A percentile compares a stretch with the other conserved stretches of the same genome.
phyloP scores from a whole-genome alignment of 2,329 filamentous ascomycete genomes.

The Cercospora brassicicola region DNA sequence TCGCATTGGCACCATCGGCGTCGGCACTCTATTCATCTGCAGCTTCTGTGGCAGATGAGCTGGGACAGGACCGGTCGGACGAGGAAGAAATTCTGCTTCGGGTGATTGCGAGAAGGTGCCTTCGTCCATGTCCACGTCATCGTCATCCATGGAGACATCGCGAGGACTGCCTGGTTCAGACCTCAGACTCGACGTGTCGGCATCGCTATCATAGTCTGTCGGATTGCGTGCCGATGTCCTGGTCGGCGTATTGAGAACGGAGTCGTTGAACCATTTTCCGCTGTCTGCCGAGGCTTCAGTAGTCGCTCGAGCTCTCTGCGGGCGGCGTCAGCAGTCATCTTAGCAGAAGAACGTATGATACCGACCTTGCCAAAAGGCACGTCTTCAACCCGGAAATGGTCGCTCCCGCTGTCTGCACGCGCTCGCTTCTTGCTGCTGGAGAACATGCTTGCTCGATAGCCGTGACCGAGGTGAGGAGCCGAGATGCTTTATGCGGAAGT shows the following conservation, averaged over 20 bases:
- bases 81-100: slow-evolving; percentile 19
- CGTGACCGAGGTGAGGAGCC: slow-evolving; percentile 8
- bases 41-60: slow-evolving; percentile 29
- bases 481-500: slow-evolving; percentile 11
- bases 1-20: slow-evolving; percentile 30
- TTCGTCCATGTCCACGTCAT: slow-evolving; percentile 31
- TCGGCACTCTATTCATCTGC: slow-evolving; percentile 31
- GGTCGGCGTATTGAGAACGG: slow-evolving; percentile 34
- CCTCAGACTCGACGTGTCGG: slow-evolving; percentile 36
- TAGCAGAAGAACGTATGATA: neutral
- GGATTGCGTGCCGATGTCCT: slow-evolving; percentile 13
- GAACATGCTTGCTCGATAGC: slow-evolving; percentile 9
- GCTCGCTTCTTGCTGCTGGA: slow-evolving; percentile 24
- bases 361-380: slow-evolving; percentile 25
- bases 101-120: slow-evolving; percentile 29
- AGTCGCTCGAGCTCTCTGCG: slow-evolving; percentile 26
- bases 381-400: slow-evolving; percentile 10
- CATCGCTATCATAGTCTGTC: slow-evolving; percentile 37
- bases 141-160: slow-evolving; percentile 31
- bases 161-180: slow-evolving; percentile 38
- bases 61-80: slow-evolving; percentile 4
- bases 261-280: slow-evolving; percentile 30
- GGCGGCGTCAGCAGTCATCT: slow-evolving; percentile 11
- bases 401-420: slow-evolving; percentile 19
- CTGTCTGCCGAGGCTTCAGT: slow-evolving; percentile 20